Base-by-base conservation (phyloP, 2,329 filamentous ascomycete genomes). In the Passalora sequoiae region DNA sequence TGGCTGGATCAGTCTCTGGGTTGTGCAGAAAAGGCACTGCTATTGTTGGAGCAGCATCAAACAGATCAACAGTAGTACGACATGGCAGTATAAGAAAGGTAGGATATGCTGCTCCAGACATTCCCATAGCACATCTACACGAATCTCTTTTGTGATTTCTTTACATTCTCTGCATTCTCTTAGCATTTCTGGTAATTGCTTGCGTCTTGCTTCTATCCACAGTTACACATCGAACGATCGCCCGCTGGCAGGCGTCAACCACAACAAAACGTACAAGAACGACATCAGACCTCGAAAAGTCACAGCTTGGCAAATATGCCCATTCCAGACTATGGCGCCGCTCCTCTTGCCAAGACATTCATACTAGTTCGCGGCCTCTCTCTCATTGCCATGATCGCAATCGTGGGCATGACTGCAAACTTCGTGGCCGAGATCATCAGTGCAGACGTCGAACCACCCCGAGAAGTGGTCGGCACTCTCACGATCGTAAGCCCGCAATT, bases 321-420 rank as follows among this genome's bases (percentile, higher is more conserved):
- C 63, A 61, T 73, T 69, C 78, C 65, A 66, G 74, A 66, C 70
- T 83, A 81, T 65, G 83, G 86, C 57, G 83, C 84, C 63, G 66
- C 68, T 46, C 71, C 71, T 38, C 70, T 92, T 54, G 87, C 85
- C 64, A 80, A 83, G 57, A 84, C 84, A 55, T 94, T 94, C 70
- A 80, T 86, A 46, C 71, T 80, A 54, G 77, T 84, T 54, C 83
- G 89, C 36, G 73, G 76, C 45, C 73, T 89, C 54, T 82, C 94
- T 63, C 74, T 79, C 47, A 68, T 84, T 50, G 79, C 78, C 19
- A 82, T 95, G 60, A 73, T 92, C 45, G 73, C 81, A 46, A 80
- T 92, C 54, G 83, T 94, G 53, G 87, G 88, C 33, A 78, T 95
- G 64, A 81, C 81, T 1, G 79, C 84, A 59, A 88, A 89, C 66